These are phyloP conservation scores for Pelargonium nanum DNA, from an alignment of 345 rosid species.

Conservation along the genomic window DNA sequence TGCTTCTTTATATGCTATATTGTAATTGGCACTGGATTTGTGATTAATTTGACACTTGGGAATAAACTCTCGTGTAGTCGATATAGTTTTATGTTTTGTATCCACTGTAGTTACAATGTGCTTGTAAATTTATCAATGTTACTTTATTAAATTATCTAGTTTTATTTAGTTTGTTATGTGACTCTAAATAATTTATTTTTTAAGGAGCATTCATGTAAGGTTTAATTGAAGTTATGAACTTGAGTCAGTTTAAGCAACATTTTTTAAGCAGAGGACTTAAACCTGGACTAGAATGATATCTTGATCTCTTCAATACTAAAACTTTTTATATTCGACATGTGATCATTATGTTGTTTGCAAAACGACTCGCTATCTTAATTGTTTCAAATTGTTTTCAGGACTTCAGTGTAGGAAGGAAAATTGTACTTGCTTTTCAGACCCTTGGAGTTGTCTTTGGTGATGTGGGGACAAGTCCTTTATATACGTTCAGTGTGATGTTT, in stretches of 20 bases:
- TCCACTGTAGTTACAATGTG: too few relatives aligned
- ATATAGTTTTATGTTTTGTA: neutral
- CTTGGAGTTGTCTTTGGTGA: conserved; percentile 97
- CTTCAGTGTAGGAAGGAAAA: conserved; percentile 57
- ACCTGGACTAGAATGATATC: neutral
- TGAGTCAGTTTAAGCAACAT: too few relatives aligned
- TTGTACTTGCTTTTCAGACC: conserved; percentile 82
- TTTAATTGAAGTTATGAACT: too few relatives aligned
- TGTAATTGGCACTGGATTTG: neutral
- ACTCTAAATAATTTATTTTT: too few relatives aligned
- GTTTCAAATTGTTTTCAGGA: conserved; percentile 41
- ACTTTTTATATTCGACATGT: too few relatives aligned
- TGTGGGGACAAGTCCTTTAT: conserved; percentile 96
- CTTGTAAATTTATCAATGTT: too few relatives aligned
- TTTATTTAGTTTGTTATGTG: too few relatives aligned
- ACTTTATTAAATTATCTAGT: too few relatives aligned
- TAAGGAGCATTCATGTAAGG: too few relatives aligned
- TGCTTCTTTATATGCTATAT: neutral
- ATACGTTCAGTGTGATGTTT: conserved; percentile 92
- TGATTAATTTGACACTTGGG: neutral
- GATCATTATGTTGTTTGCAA: too few relatives aligned
- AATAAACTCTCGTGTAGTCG: neutral
- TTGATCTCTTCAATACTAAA: neutral
- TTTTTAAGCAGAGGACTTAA: neutral
- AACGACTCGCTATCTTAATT: neutral